phyloP scores from a whole-genome alignment of 495 filamentous ascomycete species.

The Lineolata rhizophorae region DNA sequence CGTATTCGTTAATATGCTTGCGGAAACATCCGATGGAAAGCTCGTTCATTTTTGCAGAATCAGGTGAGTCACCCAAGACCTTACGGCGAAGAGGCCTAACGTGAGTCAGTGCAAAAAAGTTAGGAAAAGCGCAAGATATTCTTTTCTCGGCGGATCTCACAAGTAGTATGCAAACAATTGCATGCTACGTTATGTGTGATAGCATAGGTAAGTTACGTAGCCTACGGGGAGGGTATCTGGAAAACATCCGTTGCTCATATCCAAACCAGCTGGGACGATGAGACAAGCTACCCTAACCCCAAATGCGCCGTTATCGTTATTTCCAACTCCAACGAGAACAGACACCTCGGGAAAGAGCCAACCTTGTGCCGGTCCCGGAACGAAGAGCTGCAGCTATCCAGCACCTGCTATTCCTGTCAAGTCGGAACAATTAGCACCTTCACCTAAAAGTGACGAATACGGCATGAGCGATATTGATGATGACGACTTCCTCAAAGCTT shows the following conservation, averaged over 20 bases:
- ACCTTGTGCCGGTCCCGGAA: slow-evolving; percentile 1
- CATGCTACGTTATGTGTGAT: slow-evolving; percentile 67
- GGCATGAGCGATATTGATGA: slow-evolving; percentile 34
- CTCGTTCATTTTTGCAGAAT: slow-evolving; percentile 61
- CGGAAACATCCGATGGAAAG: slow-evolving; percentile 50
- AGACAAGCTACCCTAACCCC: slow-evolving; percentile 38
- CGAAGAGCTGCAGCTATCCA: neutral
- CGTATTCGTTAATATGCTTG: slow-evolving; percentile 52
- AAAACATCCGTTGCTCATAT: slow-evolving; percentile 1
- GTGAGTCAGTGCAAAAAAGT: slow-evolving; percentile 32
- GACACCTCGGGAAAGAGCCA: slow-evolving; percentile 4
- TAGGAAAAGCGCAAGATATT: slow-evolving; percentile 40
- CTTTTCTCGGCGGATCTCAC: slow-evolving; percentile 37
- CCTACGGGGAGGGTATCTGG: neutral
- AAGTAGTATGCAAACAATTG: slow-evolving; percentile 31
- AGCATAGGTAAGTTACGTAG: slow-evolving; percentile 47
- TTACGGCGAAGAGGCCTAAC: slow-evolving; percentile 8
- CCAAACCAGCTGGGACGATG: slow-evolving; percentile 49
- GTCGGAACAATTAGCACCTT: neutral
- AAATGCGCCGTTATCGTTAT: slow-evolving; percentile 32
- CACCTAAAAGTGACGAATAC: slow-evolving; percentile 23
- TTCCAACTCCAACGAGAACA: slow-evolving; percentile 17
- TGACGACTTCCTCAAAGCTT: slow-evolving; percentile 27
- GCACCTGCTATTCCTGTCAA: neutral
- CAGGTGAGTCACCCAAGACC: slow-evolving; percentile 19